These are phyloP conservation scores for Psilocybe mexicana DNA, from an alignment of 1,284 basidiomycete species.

Conservation along the genomic window DNA sequence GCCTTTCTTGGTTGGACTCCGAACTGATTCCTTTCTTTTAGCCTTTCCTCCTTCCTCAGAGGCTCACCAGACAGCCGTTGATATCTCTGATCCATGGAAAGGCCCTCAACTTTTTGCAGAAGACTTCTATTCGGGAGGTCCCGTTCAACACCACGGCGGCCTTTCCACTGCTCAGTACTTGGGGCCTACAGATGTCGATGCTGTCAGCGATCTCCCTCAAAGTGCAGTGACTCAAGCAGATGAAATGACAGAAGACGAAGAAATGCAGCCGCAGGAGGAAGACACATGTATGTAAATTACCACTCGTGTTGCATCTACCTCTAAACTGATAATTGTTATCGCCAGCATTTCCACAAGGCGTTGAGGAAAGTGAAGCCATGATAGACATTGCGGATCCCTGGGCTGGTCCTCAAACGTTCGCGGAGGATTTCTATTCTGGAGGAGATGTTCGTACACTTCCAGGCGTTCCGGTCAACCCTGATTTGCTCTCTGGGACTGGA, in stretches of 20 bases:
- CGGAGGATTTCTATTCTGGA: slow-evolving; percentile 52
- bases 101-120: slow-evolving; percentile 52
- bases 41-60: slow-evolving; percentile 29
- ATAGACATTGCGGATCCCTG: slow-evolving; percentile 51
- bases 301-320: not conserved
- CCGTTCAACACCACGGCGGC: not conserved
- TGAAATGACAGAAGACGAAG: not conserved
- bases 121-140: slow-evolving; percentile 47
- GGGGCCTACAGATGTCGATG: not conserved
- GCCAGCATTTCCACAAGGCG: slow-evolving; percentile 12
- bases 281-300: not conserved
- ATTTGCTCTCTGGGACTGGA: slow-evolving; percentile 18
- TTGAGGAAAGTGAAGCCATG: not conserved
- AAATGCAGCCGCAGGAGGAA: slow-evolving; percentile 2
- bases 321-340: not conserved
- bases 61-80: slow-evolving; percentile 22
- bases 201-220: not conserved
- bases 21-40: slow-evolving; percentile 14
- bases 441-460: slow-evolving; percentile 30
- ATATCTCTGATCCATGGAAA: slow-evolving; percentile 51
- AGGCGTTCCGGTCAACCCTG: slow-evolving; percentile 19
- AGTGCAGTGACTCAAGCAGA: not conserved
- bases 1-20: slow-evolving; percentile 2
- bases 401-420: slow-evolving; percentile 49
- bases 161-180: not conserved